Conservation (phyloP, 805 yeast species). For the Teunomyces pallodes region DNA sequence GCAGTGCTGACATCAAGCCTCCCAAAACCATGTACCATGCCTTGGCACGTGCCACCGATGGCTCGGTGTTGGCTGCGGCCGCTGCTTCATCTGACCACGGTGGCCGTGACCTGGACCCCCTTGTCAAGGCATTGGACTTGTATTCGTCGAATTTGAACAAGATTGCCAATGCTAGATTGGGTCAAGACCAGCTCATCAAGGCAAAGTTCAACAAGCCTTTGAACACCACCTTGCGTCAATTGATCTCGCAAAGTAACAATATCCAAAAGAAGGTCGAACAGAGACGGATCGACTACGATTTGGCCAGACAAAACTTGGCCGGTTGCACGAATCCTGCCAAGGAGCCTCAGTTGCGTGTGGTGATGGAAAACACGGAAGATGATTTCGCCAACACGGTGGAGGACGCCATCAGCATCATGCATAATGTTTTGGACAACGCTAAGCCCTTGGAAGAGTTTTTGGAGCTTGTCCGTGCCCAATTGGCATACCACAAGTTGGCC, state of each 20-base stretch:
- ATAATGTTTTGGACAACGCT: slow-evolving; percentile 70
- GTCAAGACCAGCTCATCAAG: slow-evolving; percentile 73
- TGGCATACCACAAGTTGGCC: slow-evolving; percentile 77
- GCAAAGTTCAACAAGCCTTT: slow-evolving; percentile 68
- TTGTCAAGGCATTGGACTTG: slow-evolving; percentile 62
- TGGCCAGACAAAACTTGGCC: slow-evolving; percentile 55
- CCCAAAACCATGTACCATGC: slow-evolving; percentile 87
- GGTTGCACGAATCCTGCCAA: slow-evolving; percentile 44
- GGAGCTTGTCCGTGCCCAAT: slow-evolving; percentile 74
- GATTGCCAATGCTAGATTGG: slow-evolving; percentile 78
- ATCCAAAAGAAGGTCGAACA: slow-evolving; percentile 75
- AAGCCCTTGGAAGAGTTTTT: slow-evolving; percentile 64
- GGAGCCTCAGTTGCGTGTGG: slow-evolving; percentile 70
- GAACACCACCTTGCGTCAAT: slow-evolving; percentile 56
- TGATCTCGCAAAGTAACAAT: slow-evolving; percentile 60
- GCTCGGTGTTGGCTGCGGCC: slow-evolving; percentile 35
- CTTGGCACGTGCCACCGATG: slow-evolving; percentile 69
- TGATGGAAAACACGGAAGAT: slow-evolving; percentile 83
- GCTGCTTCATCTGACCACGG: slow-evolving; percentile 22
- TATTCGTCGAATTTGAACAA: slow-evolving; percentile 69
- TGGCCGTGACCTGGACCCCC: slow-evolving; percentile 43
- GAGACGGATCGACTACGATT: slow-evolving; percentile 75
- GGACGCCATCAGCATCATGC: slow-evolving; percentile 81
- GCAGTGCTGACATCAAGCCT: slow-evolving; percentile 45
- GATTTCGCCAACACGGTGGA: slow-evolving; percentile 88